These are phyloP conservation scores for Exophiala alcalophila DNA, from an alignment of 2,329 filamentous ascomycete genomes.

Conservation along the genomic window DNA sequence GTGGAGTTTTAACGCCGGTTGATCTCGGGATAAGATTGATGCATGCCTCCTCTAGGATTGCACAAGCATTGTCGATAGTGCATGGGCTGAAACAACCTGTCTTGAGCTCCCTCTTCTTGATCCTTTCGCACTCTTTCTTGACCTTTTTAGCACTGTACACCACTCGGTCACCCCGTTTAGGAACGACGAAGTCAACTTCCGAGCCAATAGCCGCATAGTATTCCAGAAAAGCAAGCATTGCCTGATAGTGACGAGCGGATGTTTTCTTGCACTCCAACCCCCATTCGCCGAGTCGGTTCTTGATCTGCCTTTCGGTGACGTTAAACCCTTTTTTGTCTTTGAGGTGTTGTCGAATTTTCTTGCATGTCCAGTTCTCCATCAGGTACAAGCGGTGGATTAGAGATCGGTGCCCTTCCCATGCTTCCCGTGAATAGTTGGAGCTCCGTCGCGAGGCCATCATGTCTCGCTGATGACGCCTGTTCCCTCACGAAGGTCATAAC, in stretches of 20 bases:
- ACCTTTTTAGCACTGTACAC: conserved; percentile 12
- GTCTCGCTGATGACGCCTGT: too few species aligned
- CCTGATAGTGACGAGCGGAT: conserved; percentile 17
- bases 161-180: conserved; percentile 13
- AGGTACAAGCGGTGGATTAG: conserved; percentile 20
- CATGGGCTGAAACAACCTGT: too few species aligned
- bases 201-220: conserved; percentile 1
- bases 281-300: conserved; percentile 25
- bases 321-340: conserved; percentile 10
- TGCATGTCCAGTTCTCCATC: conserved; percentile 15
- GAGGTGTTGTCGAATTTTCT: conserved; percentile 15
- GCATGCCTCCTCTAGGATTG: conserved; percentile 4
- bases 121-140: conserved; percentile 25
- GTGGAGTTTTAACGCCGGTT: too few species aligned
- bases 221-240: conserved; percentile 18
- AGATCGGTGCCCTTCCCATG: conserved; percentile 20
- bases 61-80: conserved; percentile 7
- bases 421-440: too few species aligned
- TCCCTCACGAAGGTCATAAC: too few species aligned
- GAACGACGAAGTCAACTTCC: conserved; percentile 19
- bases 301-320: conserved; percentile 23
- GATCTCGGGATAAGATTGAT: too few species aligned
- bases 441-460: too few species aligned
- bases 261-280: conserved; percentile 24
- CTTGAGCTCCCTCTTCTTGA: conserved; percentile 14